Evolutionary conservation across 306 rosid genomes (phyloP), one percentile per base, ranked within the genome.

Genomic region (Hylodesmum podocarpum): DNA sequence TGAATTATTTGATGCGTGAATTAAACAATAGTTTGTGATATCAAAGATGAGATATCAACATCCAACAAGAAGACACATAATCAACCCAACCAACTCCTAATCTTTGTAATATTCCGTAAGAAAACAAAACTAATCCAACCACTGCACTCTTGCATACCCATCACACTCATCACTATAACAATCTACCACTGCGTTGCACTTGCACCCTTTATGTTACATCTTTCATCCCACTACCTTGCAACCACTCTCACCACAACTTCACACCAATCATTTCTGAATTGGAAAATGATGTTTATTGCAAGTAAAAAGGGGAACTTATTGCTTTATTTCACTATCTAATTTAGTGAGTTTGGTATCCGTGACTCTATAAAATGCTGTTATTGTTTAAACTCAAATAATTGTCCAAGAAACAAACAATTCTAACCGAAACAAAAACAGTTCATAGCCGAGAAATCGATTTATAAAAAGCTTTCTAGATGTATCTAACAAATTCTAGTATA

Each of bases 21-120:
- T 6, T 61, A 72, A 72, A 80, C 8, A 64, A 73, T 15, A 46
- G 62, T 43, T 41, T 14, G 6, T 41, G 27, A 65, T 12, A 80
- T 67, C 21, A 73, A 11, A 15, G 62, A 65, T 80, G 70, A 12
- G 63, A 66, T 34, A 34, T 39, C 70, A 73, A 55, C 70, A 73
- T 43, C 70, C 12, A 54, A 73, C 79, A 73, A 65, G 54, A 66
- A 6, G 83, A 79, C 83, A 65, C 21, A 41, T 4, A 80, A 66
- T 57, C 66, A 73, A 22, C 75, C 75, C 43, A 66, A 65, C 84
- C 57, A 13, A 39, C 36, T 25, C 64, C 39, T 31, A 75, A n/a
- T 34, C 18, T 64, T 47, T 43, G 63, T 43, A 54, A 55, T 51
- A 73, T 73, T 73, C 58, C 24, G 54, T 27, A 58, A 58, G 39